Evolutionary conservation across 148 eudicot genomes (phyloP), one percentile per base, ranked within the genome.

Genomic region (Chenopodium album): DNA sequence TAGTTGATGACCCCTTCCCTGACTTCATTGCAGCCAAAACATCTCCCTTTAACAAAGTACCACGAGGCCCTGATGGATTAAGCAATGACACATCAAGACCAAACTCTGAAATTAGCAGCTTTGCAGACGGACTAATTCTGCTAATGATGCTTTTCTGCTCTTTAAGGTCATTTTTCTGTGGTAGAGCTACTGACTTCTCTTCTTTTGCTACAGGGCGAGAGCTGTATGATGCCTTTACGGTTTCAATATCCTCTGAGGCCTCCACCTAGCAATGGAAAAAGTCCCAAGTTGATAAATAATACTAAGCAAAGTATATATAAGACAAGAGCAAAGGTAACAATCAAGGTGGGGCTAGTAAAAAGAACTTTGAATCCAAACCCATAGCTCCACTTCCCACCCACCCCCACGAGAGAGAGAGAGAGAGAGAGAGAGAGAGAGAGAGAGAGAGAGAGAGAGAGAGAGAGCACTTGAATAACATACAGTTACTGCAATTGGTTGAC

Each of bases 41-140:
- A 81, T 95, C 99, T 28, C 98, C 97, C 84, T 95, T 95, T 47
- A 93, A 76, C 82, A 95, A 80, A 78, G 99, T 95, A 76, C 98
- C 98, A 86, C 90, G 97, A 65, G 99, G 97, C 86, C 99, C 99
- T 79, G 99, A 90, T 87, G 98, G 90, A 48, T 23, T 78, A 82
- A 95, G 85, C n/a, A 87, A 88, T 74, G 98, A 93, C 56, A 89
- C 86, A 90, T 92, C 94, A 82, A 95, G 81, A 62, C 94, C 91
- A 78, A 90, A 92, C 86, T 91, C 94, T 26, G 85, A 76, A 69
- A 95, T 88, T 70, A 95, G 90, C 84, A 93, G 77, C 89, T 91
- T 95, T 44, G 99, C 99, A 65, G 99, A 90, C 77, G 99, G 99
- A 84, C 99, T 93, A 47, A 95, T 93, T 81, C 97, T 85, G 78